Evolutionary conservation across 2,329 filamentous ascomycete species (phyloP).

Genomic region (Aspergillus hortae): DNA sequence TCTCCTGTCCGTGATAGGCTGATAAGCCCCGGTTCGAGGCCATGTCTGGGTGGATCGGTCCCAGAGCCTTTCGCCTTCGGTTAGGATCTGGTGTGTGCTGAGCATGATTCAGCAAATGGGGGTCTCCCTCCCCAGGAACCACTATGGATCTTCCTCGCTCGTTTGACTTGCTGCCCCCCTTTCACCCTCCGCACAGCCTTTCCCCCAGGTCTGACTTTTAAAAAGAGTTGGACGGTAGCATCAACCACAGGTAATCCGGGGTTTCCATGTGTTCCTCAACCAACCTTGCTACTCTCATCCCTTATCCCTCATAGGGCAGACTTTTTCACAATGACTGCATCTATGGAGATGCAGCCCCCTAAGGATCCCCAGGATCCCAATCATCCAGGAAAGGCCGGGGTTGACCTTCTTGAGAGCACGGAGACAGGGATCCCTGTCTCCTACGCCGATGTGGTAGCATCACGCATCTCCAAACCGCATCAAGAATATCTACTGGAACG

Average conservation of each 20-base stretch:
- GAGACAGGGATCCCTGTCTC: constrained; percentile 21
- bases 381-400: constrained; percentile 19
- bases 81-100: constrained; percentile 1
- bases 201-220: not conserved
- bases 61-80: not conserved
- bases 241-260: not conserved
- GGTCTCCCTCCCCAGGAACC: not conserved
- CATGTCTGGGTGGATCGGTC: not conserved
- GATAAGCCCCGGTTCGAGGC: not conserved
- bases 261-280: not conserved
- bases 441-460: constrained; percentile 25
- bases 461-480: constrained; percentile 26
- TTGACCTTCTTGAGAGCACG: constrained; percentile 28
- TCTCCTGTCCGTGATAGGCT: constrained; percentile 7
- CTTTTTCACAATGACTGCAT: constrained; percentile 17
- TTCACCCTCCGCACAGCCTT: not conserved
- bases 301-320: not conserved
- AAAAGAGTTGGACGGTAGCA: not conserved
- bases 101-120: not conserved
- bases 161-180: not conserved
- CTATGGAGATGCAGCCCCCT: constrained; percentile 24
- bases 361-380: constrained; percentile 8
- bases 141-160: not conserved
- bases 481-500: constrained; percentile 50
- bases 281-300: not conserved